Evolutionary conservation across 345 rosid species (phyloP), one percentile per base, ranked within the genome.

Genomic region (Lepidium didymum): DNA sequence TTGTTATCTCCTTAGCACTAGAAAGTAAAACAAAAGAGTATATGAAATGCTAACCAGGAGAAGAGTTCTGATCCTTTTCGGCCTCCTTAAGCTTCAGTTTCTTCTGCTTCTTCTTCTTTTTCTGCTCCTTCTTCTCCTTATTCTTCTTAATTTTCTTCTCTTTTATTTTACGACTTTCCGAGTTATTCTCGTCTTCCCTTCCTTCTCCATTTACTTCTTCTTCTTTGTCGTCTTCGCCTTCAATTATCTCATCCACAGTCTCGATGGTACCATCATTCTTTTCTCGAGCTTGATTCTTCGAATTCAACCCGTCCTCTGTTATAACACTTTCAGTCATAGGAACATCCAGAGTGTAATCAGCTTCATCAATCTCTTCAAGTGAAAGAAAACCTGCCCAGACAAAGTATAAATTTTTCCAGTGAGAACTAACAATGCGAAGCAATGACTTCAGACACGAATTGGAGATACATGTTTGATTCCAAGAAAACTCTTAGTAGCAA

Each of bases 281-380:
- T 51, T 49, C 61, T 16, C 8, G 46, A 56, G 4, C 55, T 50
- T 37, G 74, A 64, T 84, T 80, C 77, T 81, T 81, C 0, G 54
- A 61, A 56, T 78, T 82, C 25, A 42, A 41, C 9, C 55, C 65
- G 69, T 58, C 77, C 64, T 62, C 72, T 10, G 62, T 15, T 67
- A 68, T 73, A 41, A 34, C 77, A 76, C 73, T 78, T 25, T 57
- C 78, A 41, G 57, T 10, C 40, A 68, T 58, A 56, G 87, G 84
- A 47, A 83, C 51, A 34, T 45, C 74, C 29, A 90, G 70, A 34
- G 70, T 77, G 31, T 87, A 93, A 63, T 80, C 89, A 66, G 80
- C 81, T 78, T 84, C 96, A 52, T 90, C 92, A 74, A 93, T 82
- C 83, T 93, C 98, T 56, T 93, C 98, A 7, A 93, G 94, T 10